Conservation (phyloP, 148 eudicot species). For the Chenopodium album region DNA sequence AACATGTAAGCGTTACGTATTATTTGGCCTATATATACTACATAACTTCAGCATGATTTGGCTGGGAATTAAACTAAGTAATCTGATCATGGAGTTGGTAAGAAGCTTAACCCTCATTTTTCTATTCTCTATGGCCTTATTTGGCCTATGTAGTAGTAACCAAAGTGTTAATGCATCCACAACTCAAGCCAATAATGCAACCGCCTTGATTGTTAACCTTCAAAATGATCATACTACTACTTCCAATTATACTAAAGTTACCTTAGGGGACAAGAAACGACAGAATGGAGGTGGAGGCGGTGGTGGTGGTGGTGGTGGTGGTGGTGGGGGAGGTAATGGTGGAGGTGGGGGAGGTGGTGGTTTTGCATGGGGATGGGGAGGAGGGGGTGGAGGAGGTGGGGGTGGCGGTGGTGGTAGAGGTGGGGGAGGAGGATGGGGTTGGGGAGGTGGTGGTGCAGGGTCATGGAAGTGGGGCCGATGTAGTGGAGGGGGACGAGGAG, state of each 20-base stretch:
- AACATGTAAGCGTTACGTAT: constrained; percentile 13
- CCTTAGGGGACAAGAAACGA: not conserved
- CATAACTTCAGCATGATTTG: not conserved
- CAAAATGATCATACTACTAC: not conserved
- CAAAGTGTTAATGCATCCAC: not conserved
- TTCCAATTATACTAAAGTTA: constrained; percentile 13
- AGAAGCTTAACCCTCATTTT: constrained; percentile 5
- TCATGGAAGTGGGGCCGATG: constrained; percentile 38
- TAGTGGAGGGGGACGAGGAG: constrained; percentile 39
- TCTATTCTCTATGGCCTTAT: constrained; percentile 3
- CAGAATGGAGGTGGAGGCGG: not conserved
- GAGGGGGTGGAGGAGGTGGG: constrained; percentile 40
- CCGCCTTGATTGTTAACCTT: not conserved
- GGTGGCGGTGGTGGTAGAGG: constrained; percentile 42
- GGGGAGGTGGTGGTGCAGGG: constrained; percentile 40
- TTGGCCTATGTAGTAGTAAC: constrained; percentile 17
- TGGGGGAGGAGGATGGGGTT: constrained; percentile 36
- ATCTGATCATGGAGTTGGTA: constrained; percentile 3
- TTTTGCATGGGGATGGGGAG: constrained; percentile 35
- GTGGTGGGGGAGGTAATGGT: not conserved
- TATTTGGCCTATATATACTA: not conserved
- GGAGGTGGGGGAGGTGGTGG: constrained; percentile 34
- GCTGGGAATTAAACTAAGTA: not conserved
- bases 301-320: constrained; percentile 20
- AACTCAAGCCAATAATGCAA: constrained; percentile 11